These are phyloP conservation scores for Hansenula lynferdii DNA, from an alignment of 1,139 yeast species.

Conservation along the genomic window DNA sequence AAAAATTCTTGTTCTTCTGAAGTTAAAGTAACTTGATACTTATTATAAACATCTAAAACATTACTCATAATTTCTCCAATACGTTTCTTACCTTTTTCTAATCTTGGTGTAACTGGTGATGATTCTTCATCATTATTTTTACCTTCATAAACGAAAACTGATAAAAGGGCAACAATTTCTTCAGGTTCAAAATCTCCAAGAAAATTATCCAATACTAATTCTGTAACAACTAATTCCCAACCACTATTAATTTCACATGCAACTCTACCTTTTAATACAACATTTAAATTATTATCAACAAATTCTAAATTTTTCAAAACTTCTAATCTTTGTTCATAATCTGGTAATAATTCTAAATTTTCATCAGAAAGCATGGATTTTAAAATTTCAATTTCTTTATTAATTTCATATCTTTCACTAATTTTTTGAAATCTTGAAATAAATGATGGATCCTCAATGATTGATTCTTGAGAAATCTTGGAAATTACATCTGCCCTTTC, in stretches of 20 bases:
- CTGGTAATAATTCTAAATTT: constrained; percentile 85
- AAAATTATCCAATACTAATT: constrained; percentile 83
- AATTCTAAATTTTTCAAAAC: constrained; percentile 74
- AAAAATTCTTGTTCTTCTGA: constrained; percentile 82
- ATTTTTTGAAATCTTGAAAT: constrained; percentile 42
- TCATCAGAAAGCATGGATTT: constrained; percentile 73
- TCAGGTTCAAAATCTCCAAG: constrained; percentile 92
- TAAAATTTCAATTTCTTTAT: constrained; percentile 48
- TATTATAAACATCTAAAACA: constrained; percentile 57
- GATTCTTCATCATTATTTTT: constrained; percentile 53
- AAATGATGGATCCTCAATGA: constrained; percentile 38
- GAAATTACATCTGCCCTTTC: constrained; percentile 39
- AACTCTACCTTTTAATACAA: constrained; percentile 79
- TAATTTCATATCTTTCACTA: constrained; percentile 41
- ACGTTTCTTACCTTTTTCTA: constrained; percentile 70
- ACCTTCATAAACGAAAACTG: constrained; percentile 93
- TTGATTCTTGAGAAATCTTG: constrained; percentile 30
- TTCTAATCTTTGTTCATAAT: constrained; percentile 81
- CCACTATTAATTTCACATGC: constrained; percentile 87
- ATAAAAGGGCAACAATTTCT: constrained; percentile 88
- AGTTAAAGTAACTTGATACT: constrained; percentile 70
- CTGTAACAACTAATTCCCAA: constrained; percentile 86
- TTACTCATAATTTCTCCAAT: constrained; percentile 68
- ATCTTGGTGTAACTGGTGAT: constrained; percentile 68
- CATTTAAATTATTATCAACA: constrained; percentile 72